phyloP scores from a whole-genome alignment of 2,329 filamentous ascomycete species.

The Hypoxylon rubiginosum region DNA sequence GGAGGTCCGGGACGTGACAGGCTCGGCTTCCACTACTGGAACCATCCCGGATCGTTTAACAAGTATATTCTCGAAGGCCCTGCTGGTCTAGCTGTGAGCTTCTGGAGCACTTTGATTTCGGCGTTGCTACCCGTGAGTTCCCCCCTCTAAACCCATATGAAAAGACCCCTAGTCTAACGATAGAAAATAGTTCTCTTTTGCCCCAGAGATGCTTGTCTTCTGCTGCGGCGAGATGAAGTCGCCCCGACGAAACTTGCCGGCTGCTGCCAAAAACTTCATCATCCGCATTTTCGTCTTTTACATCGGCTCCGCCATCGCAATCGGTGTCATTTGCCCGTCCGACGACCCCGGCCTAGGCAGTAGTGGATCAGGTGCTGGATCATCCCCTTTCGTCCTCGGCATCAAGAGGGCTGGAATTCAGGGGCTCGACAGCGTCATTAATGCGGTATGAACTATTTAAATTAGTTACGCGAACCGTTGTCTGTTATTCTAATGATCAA shows the following conservation, averaged over 20 bases:
- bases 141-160: too few species aligned
- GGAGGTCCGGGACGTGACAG: constrained; percentile 60
- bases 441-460: too few species aligned
- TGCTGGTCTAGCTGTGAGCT: constrained; percentile 49
- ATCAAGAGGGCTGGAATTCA: constrained; percentile 59
- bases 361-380: constrained; percentile 52
- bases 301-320: constrained; percentile 55
- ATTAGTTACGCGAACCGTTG: too few species aligned
- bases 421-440: constrained; percentile 55
- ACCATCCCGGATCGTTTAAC: constrained; percentile 52
- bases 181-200: constrained; percentile 34
- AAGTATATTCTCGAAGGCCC: constrained; percentile 45
- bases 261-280: constrained; percentile 52
- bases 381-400: constrained; percentile 67
- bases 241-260: constrained; percentile 55
- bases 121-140: constrained; percentile 24
- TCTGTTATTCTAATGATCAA: too few species aligned
- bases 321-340: constrained; percentile 56
- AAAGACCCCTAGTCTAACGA: too few species aligned
- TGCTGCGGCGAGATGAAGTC: constrained; percentile 55
- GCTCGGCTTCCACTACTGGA: constrained; percentile 60
- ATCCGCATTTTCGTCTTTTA: constrained; percentile 58
- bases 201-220: constrained; percentile 48
- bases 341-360: constrained; percentile 53
- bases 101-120: constrained; percentile 35